Conservation (phyloP, 2,329 filamentous ascomycete genomes). For the Aspergillus fijiensis region DNA sequence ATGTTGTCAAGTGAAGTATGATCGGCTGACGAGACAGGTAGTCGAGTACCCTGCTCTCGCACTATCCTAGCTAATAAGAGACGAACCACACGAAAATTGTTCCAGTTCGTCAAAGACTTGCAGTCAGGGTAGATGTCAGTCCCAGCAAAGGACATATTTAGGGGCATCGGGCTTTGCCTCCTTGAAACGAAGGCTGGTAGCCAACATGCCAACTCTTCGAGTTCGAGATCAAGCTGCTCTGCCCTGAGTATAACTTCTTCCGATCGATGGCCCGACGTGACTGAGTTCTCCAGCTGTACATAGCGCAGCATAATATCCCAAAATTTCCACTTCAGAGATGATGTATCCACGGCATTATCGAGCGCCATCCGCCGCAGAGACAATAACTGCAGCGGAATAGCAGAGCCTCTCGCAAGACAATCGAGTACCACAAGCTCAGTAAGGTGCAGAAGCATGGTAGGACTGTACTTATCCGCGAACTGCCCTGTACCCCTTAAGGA, state of each 20-base stretch:
- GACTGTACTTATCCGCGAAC: neutral
- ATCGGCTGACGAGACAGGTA: neutral
- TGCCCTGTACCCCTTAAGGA: constrained; percentile 2
- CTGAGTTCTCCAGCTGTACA: neutral
- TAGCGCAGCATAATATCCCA: constrained; percentile 3
- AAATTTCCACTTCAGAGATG: constrained; percentile 5
- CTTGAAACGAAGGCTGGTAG: neutral
- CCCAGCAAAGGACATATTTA: neutral
- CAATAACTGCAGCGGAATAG: neutral
- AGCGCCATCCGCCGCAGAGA: neutral
- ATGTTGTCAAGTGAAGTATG: neutral
- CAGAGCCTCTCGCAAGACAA: constrained; percentile 4
- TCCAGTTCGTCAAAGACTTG: neutral
- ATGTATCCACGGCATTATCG: neutral
- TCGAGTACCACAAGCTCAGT: constrained; percentile 4
- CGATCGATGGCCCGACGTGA: neutral
- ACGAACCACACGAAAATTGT: constrained; percentile 5
- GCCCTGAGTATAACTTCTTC: neutral
- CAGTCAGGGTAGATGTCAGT: neutral
- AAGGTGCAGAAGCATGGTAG: constrained; percentile 2
- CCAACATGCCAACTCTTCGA: neutral
- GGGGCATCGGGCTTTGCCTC: neutral
- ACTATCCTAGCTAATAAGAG: neutral
- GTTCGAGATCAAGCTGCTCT: neutral
- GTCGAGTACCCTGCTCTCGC: neutral